phyloP scores from a whole-genome alignment of 169 alveolate genomes.

The Amoebophrya sp. region DNA sequence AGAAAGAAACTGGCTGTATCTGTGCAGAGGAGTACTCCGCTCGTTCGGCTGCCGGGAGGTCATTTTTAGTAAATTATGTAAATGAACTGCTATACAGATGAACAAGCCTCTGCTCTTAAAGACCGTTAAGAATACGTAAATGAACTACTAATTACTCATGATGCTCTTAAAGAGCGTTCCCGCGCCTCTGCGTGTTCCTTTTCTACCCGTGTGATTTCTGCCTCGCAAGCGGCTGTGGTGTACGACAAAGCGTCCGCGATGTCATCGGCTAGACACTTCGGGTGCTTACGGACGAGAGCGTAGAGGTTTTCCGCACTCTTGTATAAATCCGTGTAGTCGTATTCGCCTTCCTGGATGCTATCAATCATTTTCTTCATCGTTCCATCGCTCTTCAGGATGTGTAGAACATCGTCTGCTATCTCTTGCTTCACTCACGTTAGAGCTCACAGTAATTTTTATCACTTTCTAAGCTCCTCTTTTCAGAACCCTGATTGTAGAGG shows the following conservation, averaged over 20 bases:
- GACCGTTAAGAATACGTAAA: no score
- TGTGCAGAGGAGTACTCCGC: no score
- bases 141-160: no score
- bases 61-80: no score
- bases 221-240: background rate
- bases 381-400: background rate
- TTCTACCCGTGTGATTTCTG: background rate
- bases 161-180: no score
- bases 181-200: background rate
- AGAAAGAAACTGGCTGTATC: no score
- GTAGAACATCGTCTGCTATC: background rate
- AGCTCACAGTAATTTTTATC: no score
- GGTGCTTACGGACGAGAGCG: background rate
- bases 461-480: no score
- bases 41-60: no score
- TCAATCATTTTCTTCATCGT: slow-evolving; percentile 3
- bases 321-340: background rate
- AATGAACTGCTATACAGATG: no score
- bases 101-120: no score
- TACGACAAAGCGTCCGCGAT: background rate
- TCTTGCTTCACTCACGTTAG: slow-evolving; percentile 21
- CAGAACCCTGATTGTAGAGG: no score
- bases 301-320: background rate
- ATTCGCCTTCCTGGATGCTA: background rate
- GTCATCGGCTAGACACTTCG: background rate